phyloP scores from a whole-genome alignment of 768 basidiomycete genomes.

The Coprinopsis sp. region DNA sequence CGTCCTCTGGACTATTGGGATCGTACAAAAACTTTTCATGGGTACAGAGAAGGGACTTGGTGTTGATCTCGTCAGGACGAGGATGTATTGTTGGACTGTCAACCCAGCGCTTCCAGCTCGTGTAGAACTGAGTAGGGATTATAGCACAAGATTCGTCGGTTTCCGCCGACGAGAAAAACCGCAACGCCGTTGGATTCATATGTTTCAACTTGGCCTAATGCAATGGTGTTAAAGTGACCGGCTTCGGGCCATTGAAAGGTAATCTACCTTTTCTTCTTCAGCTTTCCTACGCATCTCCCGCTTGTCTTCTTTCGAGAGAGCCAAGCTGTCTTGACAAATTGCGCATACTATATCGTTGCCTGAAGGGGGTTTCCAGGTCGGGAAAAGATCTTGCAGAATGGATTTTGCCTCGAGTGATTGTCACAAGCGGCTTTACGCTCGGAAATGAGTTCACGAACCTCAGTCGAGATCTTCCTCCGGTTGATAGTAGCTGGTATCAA shows the following conservation, averaged over 20 bases:
- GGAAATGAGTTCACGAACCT: constrained; percentile 34
- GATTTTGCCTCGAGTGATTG: constrained; percentile 43
- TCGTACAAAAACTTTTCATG: constrained; percentile 64
- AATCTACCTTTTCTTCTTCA: constrained; percentile 71
- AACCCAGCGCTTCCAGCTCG: constrained; percentile 68
- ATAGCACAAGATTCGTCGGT: constrained; percentile 45
- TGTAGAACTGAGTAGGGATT: constrained; percentile 57
- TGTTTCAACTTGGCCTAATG: constrained; percentile 57
- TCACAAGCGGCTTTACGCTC: neutral
- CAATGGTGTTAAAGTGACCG: neutral
- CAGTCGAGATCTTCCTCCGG: constrained; percentile 57
- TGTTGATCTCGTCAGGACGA: constrained; percentile 64
- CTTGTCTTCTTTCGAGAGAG: constrained; percentile 53
- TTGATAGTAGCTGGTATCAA: constrained; percentile 50
- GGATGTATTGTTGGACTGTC: constrained; percentile 46
- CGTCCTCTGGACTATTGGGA: constrained; percentile 55
- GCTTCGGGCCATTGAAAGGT: neutral
- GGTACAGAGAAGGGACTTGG: constrained; percentile 57
- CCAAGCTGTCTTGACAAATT: constrained; percentile 50
- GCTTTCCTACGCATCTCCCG: constrained; percentile 58
- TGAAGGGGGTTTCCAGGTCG: constrained; percentile 56
- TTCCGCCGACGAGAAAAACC: constrained; percentile 20
- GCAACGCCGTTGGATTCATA: constrained; percentile 50
- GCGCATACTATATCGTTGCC: constrained; percentile 51
- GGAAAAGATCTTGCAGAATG: constrained; percentile 55